phyloP scores from a whole-genome alignment of 1,284 basidiomycete species.

The Ceratobasidium sp. region DNA sequence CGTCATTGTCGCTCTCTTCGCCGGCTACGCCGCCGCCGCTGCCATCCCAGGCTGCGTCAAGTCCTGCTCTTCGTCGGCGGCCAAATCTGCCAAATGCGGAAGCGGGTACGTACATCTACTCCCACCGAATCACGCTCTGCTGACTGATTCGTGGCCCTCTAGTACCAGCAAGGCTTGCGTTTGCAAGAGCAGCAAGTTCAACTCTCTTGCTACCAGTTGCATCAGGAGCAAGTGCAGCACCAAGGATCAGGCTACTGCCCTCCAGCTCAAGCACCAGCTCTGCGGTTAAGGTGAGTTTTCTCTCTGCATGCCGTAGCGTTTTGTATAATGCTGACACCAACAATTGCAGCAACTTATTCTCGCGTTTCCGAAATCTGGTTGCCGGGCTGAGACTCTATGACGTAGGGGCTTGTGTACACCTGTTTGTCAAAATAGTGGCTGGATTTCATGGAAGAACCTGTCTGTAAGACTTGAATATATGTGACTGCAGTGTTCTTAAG shows the following conservation, averaged over 20 bases:
- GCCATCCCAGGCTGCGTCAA: conserved; percentile 10
- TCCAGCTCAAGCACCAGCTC: conserved; percentile 16
- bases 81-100: conserved; percentile 15
- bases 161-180: conserved; percentile 19
- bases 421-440: neutral
- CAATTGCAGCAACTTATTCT: neutral
- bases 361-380: neutral
- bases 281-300: neutral
- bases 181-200: conserved; percentile 7
- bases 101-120: conserved; percentile 3
- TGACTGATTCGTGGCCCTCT: neutral
- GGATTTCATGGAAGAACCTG: neutral
- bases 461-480: neutral
- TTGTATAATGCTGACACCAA: neutral
- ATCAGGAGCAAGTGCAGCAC: conserved; percentile 5
- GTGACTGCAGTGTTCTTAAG: neutral
- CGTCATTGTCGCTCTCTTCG: conserved; percentile 17
- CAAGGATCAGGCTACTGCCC: conserved; percentile 8
- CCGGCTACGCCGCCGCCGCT: conserved; percentile 1
- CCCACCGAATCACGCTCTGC: neutral
- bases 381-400: conserved; percentile 1
- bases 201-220: neutral
- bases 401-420: conserved; percentile 2
- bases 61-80: neutral
- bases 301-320: neutral